Conservation (phyloP, 108 stramenopile genomes). For the Fragilaria crotonensis region DNA sequence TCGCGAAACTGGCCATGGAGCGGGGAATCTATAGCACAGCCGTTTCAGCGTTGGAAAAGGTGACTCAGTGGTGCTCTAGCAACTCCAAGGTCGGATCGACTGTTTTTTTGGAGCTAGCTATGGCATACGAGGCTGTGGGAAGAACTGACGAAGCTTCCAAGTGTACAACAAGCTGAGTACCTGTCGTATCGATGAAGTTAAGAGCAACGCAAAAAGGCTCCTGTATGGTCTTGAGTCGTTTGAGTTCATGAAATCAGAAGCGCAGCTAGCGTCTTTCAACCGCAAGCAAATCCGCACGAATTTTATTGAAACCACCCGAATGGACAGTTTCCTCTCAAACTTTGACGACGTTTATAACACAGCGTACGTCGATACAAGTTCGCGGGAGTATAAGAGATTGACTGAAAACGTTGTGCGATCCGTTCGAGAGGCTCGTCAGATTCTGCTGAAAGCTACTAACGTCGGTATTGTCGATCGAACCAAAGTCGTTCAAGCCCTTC, state of each 20-base stretch:
- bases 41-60: constrained; percentile 78
- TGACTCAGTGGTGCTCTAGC: constrained; percentile 75
- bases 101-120: constrained; percentile 81
- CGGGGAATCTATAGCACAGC: constrained; percentile 72
- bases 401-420: constrained; percentile 80
- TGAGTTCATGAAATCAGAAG: constrained; percentile 73
- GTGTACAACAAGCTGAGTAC: constrained; percentile 61
- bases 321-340: constrained; percentile 57
- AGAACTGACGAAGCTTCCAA: constrained; percentile 58
- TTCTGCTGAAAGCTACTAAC: constrained; percentile 62
- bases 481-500: constrained; percentile 61
- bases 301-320: constrained; percentile 81
- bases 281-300: constrained; percentile 48
- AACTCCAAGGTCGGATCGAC: constrained; percentile 65
- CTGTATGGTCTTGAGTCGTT: constrained; percentile 81
- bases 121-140: constrained; percentile 85
- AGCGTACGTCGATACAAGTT: constrained; percentile 70
- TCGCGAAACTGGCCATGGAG: constrained; percentile 27
- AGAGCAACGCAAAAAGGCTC: constrained; percentile 66
- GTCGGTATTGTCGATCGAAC: constrained; percentile 51
- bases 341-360: constrained; percentile 84
- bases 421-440: constrained; percentile 77
- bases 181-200: constrained; percentile 69
- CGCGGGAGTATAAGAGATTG: constrained; percentile 53
- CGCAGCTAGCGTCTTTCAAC: constrained; percentile 47